Evolutionary conservation across 768 basidiomycete genomes (phyloP).

Genomic region (Termitomyces sp.): DNA sequence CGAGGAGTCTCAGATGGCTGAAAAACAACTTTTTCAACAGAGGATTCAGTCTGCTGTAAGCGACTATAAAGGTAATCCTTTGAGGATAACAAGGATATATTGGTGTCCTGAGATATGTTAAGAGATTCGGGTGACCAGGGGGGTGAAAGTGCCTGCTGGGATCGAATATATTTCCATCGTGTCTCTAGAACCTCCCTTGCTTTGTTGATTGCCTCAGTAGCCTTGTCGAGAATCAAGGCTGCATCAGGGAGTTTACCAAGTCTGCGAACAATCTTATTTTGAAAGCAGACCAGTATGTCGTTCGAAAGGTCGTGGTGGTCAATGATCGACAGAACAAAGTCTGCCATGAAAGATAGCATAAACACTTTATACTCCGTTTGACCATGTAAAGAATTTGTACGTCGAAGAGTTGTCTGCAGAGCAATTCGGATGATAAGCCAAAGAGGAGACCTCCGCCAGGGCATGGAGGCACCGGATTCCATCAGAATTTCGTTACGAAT

Average conservation of each 20-base stretch:
- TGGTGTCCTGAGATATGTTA: neutral
- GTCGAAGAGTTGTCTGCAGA: neutral
- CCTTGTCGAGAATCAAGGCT: neutral
- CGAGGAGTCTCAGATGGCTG: neutral
- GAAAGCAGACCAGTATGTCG: neutral
- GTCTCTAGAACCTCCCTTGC: neutral
- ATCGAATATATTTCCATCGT: neutral
- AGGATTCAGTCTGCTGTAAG: neutral
- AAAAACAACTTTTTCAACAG: neutral
- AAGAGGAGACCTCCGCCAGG: neutral
- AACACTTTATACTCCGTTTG: neutral
- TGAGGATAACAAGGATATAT: neutral
- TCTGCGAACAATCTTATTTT: neutral
- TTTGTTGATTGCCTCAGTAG: neutral
- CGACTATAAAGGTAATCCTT: neutral
- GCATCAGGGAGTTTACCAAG: neutral
- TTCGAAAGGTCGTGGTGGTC: neutral
- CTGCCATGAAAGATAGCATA: neutral
- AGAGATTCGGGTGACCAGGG: neutral
- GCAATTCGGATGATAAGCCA: neutral
- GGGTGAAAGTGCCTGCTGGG: neutral
- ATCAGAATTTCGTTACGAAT: neutral
- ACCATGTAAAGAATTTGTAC: neutral
- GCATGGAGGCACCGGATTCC: neutral
- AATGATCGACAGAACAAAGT: neutral